Evolutionary conservation across 257 asterid species (phyloP), one percentile per base, ranked within the genome.

Genomic region (Solanum pinnatisectum): DNA sequence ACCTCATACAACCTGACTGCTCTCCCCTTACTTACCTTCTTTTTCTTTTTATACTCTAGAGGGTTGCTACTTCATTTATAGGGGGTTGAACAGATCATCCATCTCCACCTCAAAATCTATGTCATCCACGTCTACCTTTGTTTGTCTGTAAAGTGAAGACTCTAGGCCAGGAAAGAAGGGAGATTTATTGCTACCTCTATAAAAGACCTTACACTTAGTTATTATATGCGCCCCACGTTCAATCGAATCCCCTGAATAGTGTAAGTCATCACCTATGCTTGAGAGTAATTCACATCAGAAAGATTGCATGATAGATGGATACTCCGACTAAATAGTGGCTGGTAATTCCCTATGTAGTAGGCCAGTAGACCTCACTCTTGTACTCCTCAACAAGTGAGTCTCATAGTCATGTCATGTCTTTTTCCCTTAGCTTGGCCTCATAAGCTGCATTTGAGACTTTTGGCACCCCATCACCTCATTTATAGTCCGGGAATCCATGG

Each of bases 201-300:
- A 59, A 2, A 59, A 59, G 27, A 22, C 27, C 68, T 4, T 59
- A 22, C 27, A 59, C 5, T 59, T 59, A 20, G 65, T 25, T 20
- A 5, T 12, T 46, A 20, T 59, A 8, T 22, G 68, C 27, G 3
- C 12, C 12, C 3, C 12, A 59, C 12, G 3, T 59, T 59, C 2
- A 59, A 0, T 0, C 20, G 11, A 10, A 56, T 18, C 65, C 25
- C 65, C 1, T 0, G 2, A 56, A 56, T 56, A 56, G 10, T 18
- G 4, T n/a, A 56, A 0, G 10, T 9, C 10, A 18, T 10, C n/a
- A 18, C 65, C 0, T 0, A 1, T 18, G n/a, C 2, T 52, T 18
- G 1, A 18, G n/a, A 10, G 63, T 18, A 52, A 18, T n/a, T 56
- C 65, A 56, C 0, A 56, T 56, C 8, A 6, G 4, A 18, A 18